Evolutionary conservation across 768 basidiomycete species (phyloP).

Genomic region (Sarcodon sp.): DNA sequence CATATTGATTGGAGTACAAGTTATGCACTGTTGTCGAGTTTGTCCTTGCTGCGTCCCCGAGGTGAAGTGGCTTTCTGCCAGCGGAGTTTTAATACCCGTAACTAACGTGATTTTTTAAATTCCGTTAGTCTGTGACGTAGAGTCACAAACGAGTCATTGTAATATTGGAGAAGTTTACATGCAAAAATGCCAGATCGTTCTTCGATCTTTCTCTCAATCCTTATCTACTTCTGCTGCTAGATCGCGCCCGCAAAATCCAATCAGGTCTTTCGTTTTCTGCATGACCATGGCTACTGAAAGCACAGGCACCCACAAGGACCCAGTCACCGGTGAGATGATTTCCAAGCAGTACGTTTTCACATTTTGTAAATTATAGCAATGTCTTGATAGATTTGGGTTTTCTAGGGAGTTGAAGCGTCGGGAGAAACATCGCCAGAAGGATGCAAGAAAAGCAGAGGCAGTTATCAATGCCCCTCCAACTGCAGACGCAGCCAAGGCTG

Average conservation of each 20-base stretch:
- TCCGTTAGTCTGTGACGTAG: no score
- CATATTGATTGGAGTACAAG: constrained; percentile 16
- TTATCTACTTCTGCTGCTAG: no score
- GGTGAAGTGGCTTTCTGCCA: no score
- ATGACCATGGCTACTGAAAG: constrained; percentile 26
- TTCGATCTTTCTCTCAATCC: no score
- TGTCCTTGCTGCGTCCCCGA: no score
- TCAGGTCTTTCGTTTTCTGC: background rate
- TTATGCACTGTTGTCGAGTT: background rate
- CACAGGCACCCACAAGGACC: constrained; percentile 47
- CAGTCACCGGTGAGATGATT: constrained; percentile 90
- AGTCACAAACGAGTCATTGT: no score
- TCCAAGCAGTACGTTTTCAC: constrained; percentile 72
- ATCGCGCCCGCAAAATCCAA: background rate
- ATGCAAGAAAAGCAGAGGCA: constrained; percentile 69
- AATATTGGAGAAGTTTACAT: no score
- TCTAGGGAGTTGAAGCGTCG: constrained; percentile 88
- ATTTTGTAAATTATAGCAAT: constrained; percentile 1
- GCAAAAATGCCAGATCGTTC: no score
- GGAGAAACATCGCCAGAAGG: constrained; percentile 66
- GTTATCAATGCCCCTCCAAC: constrained; percentile 37
- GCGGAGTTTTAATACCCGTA: no score
- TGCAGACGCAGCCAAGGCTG: constrained; percentile 21
- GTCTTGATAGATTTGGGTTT: no score
- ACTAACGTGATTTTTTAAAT: no score